A percentile compares a stretch with the other conserved stretches of the same genome.
These are phyloP conservation scores for Choiromyces venosus DNA, from an alignment of 495 filamentous ascomycete genomes.

Conservation along the genomic window DNA sequence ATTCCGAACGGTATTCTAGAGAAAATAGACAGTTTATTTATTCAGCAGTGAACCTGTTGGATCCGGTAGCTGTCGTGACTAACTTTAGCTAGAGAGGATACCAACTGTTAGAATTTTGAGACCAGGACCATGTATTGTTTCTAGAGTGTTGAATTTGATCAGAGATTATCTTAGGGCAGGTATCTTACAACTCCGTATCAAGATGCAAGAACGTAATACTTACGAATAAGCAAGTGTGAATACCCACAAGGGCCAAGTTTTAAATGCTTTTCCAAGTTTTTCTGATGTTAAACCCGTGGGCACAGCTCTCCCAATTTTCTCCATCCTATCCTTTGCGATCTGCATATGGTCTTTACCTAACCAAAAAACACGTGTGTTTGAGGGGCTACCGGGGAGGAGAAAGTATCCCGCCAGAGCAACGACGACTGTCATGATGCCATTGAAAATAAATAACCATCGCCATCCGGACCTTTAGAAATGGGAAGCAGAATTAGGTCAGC, in stretches of 20 bases:
- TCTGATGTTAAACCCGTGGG: neutral
- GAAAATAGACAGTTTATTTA: conserved; percentile 8
- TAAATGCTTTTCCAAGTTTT: neutral
- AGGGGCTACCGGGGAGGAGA: conserved; percentile 9
- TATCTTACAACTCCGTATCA: neutral
- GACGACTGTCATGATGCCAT: conserved; percentile 20
- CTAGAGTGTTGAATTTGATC: neutral
- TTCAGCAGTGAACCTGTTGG: conserved; percentile 1
- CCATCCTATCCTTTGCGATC: conserved; percentile 3
- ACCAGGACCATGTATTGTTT: neutral
- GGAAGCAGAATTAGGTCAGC: neutral
- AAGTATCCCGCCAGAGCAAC: conserved; percentile 11
- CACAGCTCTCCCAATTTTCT: conserved; percentile 5
- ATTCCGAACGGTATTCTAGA: neutral
- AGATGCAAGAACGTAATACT: neutral
- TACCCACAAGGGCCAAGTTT: conserved; percentile 17
- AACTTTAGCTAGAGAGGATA: conserved; percentile 6
- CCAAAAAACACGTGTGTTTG: conserved; percentile 8
- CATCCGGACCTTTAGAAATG: conserved; percentile 7
- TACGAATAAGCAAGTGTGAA: conserved; percentile 5
- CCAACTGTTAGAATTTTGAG: conserved; percentile 17
- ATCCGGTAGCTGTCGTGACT: neutral
- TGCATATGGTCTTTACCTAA: neutral
- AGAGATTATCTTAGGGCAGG: neutral
- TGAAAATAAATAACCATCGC: conserved; percentile 15